Percentiles rank a stretch among this genome's conserved stretches.
phyloP scores from a whole-genome alignment of 2,329 filamentous ascomycete species.

The Sordariomycetes sp. region DNA sequence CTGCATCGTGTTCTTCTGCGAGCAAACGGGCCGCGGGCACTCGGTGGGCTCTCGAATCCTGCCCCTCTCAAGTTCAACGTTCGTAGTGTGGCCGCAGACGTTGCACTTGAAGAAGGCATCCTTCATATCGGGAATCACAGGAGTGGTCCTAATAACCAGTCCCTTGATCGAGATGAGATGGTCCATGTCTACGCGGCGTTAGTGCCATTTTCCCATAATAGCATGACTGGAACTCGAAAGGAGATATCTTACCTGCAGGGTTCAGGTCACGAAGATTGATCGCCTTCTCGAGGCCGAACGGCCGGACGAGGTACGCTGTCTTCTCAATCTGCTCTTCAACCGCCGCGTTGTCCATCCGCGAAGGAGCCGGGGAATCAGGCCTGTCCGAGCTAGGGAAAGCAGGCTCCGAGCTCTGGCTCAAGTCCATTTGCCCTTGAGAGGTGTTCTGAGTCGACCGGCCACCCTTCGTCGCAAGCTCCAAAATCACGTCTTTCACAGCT shows the following conservation, averaged over 20 bases:
- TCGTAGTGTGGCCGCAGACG: constrained; percentile 82
- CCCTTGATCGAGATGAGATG: constrained; percentile 93
- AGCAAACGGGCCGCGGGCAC: constrained; percentile 75
- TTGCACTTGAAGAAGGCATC: constrained; percentile 96
- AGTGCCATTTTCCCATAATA: background rate
- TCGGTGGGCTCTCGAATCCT: constrained; percentile 91
- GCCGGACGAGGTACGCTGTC: constrained; percentile 74
- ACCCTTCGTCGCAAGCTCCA: constrained; percentile 75
- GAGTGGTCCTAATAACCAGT: constrained; percentile 87
- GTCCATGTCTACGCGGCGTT: constrained; percentile 64
- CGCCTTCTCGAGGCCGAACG: constrained; percentile 76
- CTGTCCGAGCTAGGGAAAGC: constrained; percentile 72
- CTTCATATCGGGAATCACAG: constrained; percentile 98
- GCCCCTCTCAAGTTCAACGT: constrained; percentile 86
- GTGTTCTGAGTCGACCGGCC: constrained; percentile 55
- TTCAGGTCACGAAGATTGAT: constrained; percentile 93
- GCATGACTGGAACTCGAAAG: too few relatives aligned
- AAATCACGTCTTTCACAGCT: constrained; percentile 83
- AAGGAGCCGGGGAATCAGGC: constrained; percentile 32
- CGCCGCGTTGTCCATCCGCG: constrained; percentile 37
- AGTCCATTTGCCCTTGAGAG: constrained; percentile 22
- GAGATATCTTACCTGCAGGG: constrained; percentile 51
- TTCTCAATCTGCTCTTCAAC: constrained; percentile 74
- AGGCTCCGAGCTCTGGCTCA: constrained; percentile 59
- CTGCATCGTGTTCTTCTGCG: constrained; percentile 90